Percentiles rank a stretch among this genome's conserved stretches.
Conservation (phyloP, 192 early-diverging fungal genomes). For the Backusella psychrophila region DNA sequence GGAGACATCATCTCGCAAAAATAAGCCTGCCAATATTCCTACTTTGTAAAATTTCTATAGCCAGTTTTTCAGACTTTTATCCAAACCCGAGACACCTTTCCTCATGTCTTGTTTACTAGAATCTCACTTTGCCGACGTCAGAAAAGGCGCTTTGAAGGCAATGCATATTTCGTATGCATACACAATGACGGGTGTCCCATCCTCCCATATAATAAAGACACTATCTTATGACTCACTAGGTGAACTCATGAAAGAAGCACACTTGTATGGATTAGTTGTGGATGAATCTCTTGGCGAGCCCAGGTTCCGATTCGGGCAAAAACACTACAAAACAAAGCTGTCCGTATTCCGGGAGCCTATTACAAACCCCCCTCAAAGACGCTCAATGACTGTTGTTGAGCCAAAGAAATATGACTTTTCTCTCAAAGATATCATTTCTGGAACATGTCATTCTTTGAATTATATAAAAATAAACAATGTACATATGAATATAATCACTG, state of each 20-base stretch:
- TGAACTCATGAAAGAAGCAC: conserved; percentile 36
- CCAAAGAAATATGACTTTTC: no score
- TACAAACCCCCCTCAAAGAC: no score
- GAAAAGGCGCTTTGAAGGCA: conserved; percentile 68
- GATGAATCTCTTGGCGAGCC: conserved; percentile 6
- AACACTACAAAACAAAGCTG: conserved; percentile 2
- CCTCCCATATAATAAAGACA: conserved; percentile 21
- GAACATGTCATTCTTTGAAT: no score
- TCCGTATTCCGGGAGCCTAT: no score
- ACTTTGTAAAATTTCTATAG: conserved; percentile 61
- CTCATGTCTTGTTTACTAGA: conserved; percentile 80
- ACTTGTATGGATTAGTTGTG: conserved; percentile 32
- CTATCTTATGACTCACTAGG: conserved; percentile 34
- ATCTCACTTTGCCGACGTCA: conserved; percentile 69
- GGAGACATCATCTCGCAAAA: conserved; percentile 29
- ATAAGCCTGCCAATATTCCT: conserved; percentile 48
- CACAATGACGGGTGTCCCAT: conserved; percentile 17
- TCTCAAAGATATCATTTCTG: no score
- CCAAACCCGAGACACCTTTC: conserved; percentile 56
- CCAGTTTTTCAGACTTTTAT: conserved; percentile 70
- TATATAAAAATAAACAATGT: no score
- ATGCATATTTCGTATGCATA: conserved; percentile 64
- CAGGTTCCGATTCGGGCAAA: conserved; percentile 29
- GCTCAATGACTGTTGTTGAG: no score
- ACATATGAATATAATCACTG: no score